Evolutionary conservation across 1,284 basidiomycete genomes (phyloP).

Genomic region (Cutaneotrichosporon sp.): DNA sequence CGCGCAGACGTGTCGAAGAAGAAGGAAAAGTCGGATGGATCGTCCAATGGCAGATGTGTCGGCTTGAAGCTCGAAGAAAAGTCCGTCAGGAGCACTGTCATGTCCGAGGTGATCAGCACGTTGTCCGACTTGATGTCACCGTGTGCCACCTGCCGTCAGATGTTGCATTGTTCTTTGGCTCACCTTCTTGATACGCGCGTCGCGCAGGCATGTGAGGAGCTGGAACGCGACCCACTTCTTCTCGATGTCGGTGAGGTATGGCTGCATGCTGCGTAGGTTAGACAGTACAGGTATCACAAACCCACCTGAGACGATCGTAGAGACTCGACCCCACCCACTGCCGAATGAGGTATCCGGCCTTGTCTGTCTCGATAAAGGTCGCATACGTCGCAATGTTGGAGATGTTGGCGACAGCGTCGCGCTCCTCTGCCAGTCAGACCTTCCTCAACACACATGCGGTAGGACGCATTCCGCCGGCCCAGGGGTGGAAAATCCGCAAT

Average conservation of each 20-base stretch:
- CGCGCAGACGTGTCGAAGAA: slow-evolving; percentile 94
- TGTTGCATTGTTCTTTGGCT: slow-evolving; percentile 14
- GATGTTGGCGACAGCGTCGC: slow-evolving; percentile 76
- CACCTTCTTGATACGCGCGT: slow-evolving; percentile 65
- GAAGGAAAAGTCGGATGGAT: slow-evolving; percentile 95
- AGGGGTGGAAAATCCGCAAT: no score
- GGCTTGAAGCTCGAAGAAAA: slow-evolving; percentile 93
- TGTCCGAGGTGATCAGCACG: slow-evolving; percentile 91
- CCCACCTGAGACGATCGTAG: slow-evolving; percentile 94
- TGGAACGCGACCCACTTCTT: slow-evolving; percentile 99
- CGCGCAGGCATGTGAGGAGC: slow-evolving; percentile 75
- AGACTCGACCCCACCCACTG: slow-evolving; percentile 94
- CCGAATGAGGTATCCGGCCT: slow-evolving; percentile 88
- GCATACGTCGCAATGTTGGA: slow-evolving; percentile 88
- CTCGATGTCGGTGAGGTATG: slow-evolving; percentile 84
- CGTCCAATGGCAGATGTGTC: slow-evolving; percentile 88
- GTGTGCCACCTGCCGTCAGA: slow-evolving; percentile 65
- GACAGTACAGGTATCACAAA: slow-evolving; percentile 2
- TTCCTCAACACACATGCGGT: neutral
- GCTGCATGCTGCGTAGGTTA: slow-evolving; percentile 67
- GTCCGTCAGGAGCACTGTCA: slow-evolving; percentile 92
- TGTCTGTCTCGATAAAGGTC: slow-evolving; percentile 88
- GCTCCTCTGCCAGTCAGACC: slow-evolving; percentile 57
- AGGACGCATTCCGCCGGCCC: no score
- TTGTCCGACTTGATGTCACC: slow-evolving; percentile 99